A percentile compares a stretch with the other conserved stretches of the same genome.
Conservation (phyloP, 805 yeast genomes). For the Torulaspora delbrueckii region DNA sequence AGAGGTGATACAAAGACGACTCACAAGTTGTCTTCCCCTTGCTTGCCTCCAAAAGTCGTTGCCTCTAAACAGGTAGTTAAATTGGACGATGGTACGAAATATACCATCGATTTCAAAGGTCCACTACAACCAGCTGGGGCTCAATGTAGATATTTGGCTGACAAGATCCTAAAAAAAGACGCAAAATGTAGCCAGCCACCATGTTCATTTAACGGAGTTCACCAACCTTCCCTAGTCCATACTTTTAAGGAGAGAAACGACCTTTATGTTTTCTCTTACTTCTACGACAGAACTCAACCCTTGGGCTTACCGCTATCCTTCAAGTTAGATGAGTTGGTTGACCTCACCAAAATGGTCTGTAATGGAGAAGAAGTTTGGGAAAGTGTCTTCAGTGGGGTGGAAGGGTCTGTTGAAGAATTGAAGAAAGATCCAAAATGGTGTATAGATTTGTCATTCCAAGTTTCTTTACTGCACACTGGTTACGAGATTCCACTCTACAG, state of each 20-base stretch:
- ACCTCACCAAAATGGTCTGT: constrained; percentile 79
- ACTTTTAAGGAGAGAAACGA: constrained; percentile 72
- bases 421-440: constrained; percentile 90
- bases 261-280: constrained; percentile 86
- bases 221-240: constrained; percentile 84
- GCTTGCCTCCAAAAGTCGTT: constrained; percentile 72
- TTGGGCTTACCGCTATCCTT: constrained; percentile 91
- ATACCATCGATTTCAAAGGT: constrained; percentile 60
- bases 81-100: constrained; percentile 42
- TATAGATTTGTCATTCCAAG: constrained; percentile 84
- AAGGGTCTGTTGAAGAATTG: constrained; percentile 61
- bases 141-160: constrained; percentile 85
- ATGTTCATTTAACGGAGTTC: constrained; percentile 95
- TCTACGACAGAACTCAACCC: constrained; percentile 91
- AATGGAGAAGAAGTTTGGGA: constrained; percentile 76
- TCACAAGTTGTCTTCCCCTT: constrained; percentile 64
- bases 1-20: constrained; percentile 39
- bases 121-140: constrained; percentile 62
- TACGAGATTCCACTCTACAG: constrained; percentile 88
- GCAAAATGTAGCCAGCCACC: constrained; percentile 68
- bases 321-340: constrained; percentile 76
- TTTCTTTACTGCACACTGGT: constrained; percentile 88
- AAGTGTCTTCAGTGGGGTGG: constrained; percentile 56
- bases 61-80: constrained; percentile 61
- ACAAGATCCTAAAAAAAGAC: constrained; percentile 77